Evolutionary conservation across 345 rosid species (phyloP), one percentile per base, ranked within the genome.

Genomic region (Melaleuca alternifolia): DNA sequence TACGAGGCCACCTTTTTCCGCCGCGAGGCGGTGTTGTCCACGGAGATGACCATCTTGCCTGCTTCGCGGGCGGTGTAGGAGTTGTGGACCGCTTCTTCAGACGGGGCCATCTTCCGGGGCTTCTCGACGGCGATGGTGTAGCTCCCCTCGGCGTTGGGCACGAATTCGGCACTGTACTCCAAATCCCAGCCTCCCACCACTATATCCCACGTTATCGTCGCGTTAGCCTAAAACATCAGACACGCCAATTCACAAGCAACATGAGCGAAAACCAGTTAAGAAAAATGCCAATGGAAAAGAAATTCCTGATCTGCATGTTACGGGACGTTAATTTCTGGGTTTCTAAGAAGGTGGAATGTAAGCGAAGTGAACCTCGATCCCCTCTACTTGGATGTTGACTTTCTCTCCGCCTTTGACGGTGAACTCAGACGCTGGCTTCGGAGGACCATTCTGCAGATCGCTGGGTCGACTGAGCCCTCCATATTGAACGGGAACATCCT

Each of bases 171-270:
- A 12, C 95, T 96, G 92, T 97, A 97, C 87, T 97, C 99, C 91
- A 97, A 87, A 23, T 97, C 99, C 99, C 99, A 97, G 41, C 98
- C 99, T 50, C 99, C 99, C 16, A 97, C 99, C 48, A 93, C 99
- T 52, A 97, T 91, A 86, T 97, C 99, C 99, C 99, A 97, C 28
- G 96, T 90, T 86, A 97, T 97, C 7, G 96, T 95, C 57, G 97
- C 96, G 28, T 98, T 98, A 26, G 89, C 97, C 99, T 97, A 75
- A 88, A 24, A 94, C 94, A 26, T 87, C 96, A 95, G 92, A 71
- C 81, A 37, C 13, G 26, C 48, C 48, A 71, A 71, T 71, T 37
- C 26, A 13, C 81, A 1, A 48, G 79, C 86, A 23, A 75, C 52
- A 46, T 33, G 26, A 53, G 18, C 54, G 61, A 76, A 88, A 16